phyloP scores from a whole-genome alignment of 202 grass and related monocot species.

The Musa balbisiana region DNA sequence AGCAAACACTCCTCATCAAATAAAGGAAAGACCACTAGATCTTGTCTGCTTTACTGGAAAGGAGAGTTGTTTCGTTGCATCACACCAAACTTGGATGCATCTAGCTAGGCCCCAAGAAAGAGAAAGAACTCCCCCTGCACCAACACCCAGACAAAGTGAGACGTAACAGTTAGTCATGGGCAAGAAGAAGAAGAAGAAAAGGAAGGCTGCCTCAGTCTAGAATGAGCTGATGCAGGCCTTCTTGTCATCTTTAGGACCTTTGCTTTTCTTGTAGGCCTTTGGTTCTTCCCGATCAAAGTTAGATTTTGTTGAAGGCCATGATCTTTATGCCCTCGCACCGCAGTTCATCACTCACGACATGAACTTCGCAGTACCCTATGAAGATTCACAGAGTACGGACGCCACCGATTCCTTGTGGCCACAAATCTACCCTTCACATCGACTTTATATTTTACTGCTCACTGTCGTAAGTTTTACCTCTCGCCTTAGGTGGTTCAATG shows the following conservation, averaged over 20 bases:
- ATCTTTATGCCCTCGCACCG: background rate
- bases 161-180: background rate
- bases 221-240: too few species aligned
- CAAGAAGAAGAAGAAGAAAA: background rate
- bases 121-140: background rate
- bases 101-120: background rate
- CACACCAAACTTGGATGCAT: background rate
- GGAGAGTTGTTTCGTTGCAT: background rate
- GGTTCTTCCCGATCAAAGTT: background rate
- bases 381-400: background rate
- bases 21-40: background rate
- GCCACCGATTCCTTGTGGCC: background rate
- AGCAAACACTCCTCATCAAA: background rate
- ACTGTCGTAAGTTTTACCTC: background rate
- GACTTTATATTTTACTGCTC: background rate
- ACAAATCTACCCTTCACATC: background rate
- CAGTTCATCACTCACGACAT: background rate
- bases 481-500: background rate
- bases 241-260: too few species aligned
- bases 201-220: too few species aligned
- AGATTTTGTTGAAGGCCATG: background rate
- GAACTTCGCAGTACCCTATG: background rate
- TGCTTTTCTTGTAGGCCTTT: background rate
- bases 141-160: too few species aligned
- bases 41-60: background rate